A percentile compares a stretch with the other conserved stretches of the same genome.
These are phyloP conservation scores for Rubroshorea leprosula DNA, from an alignment of 345 rosid species.

Conservation along the genomic window DNA sequence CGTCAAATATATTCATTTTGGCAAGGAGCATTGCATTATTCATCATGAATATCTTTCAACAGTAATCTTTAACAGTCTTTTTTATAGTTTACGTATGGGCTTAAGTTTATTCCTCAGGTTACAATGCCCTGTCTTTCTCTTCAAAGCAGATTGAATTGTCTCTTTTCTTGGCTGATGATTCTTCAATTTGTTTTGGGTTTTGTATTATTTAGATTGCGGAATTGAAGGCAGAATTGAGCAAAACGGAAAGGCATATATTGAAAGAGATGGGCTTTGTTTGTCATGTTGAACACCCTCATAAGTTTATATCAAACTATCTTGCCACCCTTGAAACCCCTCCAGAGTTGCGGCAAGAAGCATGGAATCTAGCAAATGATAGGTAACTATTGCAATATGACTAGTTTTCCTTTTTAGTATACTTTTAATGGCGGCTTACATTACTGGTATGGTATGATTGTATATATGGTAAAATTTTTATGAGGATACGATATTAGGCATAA, in stretches of 20 bases:
- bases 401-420: conserved; percentile 1
- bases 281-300: conserved; percentile 95
- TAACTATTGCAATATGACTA: conserved; percentile 19
- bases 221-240: conserved; percentile 73
- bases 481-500: neutral
- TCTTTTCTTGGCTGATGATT: neutral
- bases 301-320: conserved; percentile 88
- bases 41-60: no score
- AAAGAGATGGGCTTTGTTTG: conserved; percentile 98
- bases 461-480: neutral
- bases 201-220: conserved; percentile 39
- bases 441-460: neutral
- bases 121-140: neutral
- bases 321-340: conserved; percentile 74
- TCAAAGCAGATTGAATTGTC: neutral
- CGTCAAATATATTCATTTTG: neutral
- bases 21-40: neutral
- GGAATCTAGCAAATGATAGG: conserved; percentile 97
- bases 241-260: conserved; percentile 85
- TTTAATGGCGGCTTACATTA: neutral
- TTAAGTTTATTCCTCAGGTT: neutral
- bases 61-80: no score
- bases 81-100: neutral
- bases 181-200: neutral
- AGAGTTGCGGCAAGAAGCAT: conserved; percentile 78